These are phyloP conservation scores for Monosporascus sp. DNA, from an alignment of 2,329 filamentous ascomycete genomes.

Conservation along the genomic window DNA sequence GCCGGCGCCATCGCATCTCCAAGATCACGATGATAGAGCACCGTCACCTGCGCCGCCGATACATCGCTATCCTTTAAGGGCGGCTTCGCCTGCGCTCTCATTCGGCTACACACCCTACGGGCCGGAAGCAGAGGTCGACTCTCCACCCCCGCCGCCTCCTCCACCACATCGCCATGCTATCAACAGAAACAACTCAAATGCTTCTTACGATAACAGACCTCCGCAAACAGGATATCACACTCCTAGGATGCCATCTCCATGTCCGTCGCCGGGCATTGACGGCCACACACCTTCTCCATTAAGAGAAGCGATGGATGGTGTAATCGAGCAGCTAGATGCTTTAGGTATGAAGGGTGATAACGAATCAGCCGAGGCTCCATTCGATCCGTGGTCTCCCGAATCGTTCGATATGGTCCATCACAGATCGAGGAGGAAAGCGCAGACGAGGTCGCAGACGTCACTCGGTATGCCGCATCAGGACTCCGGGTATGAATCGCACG, in stretches of 20 bases:
- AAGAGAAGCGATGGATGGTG: conserved; percentile 93
- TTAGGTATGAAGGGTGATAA: conserved; percentile 62
- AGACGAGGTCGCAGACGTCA: conserved; percentile 62
- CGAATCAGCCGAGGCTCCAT: conserved; percentile 51
- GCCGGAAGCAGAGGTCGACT: conserved; percentile 36
- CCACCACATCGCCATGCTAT: conserved; percentile 70
- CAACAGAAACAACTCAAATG: conserved; percentile 22
- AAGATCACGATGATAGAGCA: conserved; percentile 24
- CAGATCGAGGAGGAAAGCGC: conserved; percentile 31
- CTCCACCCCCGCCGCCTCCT: conserved; percentile 75
- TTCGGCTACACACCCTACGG: conserved; percentile 32
- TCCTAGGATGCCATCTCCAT: conserved; percentile 57
- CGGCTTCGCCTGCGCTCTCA: conserved; percentile 35
- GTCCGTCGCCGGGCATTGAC: conserved; percentile 60
- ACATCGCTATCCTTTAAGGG: conserved; percentile 26
- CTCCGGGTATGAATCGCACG: conserved; percentile 57
- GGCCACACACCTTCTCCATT: conserved; percentile 85
- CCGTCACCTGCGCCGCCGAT: conserved; percentile 34
- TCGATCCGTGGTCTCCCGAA: conserved; percentile 86
- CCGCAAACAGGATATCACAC: conserved; percentile 42
- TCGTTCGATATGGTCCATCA: conserved; percentile 62
- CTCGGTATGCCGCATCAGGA: conserved; percentile 63
- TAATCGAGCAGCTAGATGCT: conserved; percentile 90
- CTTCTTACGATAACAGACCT: conserved; percentile 35
- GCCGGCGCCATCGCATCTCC: conserved; percentile 22